Evolutionary conservation across 306 rosid species (phyloP), one percentile per base, ranked within the genome.

Genomic region (Cucurbita moschata): DNA sequence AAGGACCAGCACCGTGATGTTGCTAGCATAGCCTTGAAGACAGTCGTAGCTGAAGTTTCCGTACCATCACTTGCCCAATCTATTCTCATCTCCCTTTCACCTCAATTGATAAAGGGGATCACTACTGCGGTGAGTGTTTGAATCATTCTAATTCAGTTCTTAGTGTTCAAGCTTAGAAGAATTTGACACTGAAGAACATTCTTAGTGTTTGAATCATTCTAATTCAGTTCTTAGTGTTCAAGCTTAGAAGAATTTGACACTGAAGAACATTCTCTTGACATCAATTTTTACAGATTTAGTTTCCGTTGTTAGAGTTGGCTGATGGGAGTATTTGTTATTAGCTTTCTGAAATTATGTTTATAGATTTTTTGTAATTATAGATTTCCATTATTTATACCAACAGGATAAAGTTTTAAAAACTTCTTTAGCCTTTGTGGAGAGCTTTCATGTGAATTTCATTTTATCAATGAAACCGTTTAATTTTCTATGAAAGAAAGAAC

Each of bases 11-110:
- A 95, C 78, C 97, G 96, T 12, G 99, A 95, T 81, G 83, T 87
- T 79, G 99, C 99, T 62, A 88, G 96, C 88, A 95, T 95, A 71
- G 99, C 99, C 77, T 83, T 95, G 83, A 95, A 91, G 89, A 92
- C 99, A 6, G 83, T 95, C 72, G 89, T 95, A 83, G 91, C 96
- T 77, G 99, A 95, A 88, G 81, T 95, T 82, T 83, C 92, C 53
- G 81, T 88, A 15, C 87, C 87, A 81, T 85, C 93, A 71, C 96
- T 95, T 80, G 99, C 97, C 1, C 99, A 91, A 61, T 85, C 93
- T 55, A 89, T 95, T 84, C 91, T 91, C 10, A 67, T 30, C 51
- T 80, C 89, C 54, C 88, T 91, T 72, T 84, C 92, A 10, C 96
- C 97, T 0, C 96, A 86, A 67, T 80, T 91, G 88, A 82, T 87